Conservation (phyloP, 2,329 filamentous ascomycete genomes). For the Cadophora sp. region DNA sequence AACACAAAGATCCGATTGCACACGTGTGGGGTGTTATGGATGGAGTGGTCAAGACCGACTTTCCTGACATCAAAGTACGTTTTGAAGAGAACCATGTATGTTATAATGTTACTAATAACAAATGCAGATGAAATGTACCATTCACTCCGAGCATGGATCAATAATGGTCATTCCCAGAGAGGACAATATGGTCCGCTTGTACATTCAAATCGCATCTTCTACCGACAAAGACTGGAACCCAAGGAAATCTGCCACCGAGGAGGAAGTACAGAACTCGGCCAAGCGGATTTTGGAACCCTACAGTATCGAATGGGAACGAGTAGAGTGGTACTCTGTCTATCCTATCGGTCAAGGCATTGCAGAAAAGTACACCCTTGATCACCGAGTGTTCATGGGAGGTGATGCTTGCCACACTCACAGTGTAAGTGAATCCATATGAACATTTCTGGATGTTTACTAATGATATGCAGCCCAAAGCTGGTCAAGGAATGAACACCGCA, state of each 20-base stretch:
- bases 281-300: conserved; percentile 72
- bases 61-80: conserved; percentile 77
- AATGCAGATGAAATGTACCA: conserved; percentile 73
- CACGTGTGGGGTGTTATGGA: conserved; percentile 82
- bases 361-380: conserved; percentile 69
- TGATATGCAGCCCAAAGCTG: conserved; percentile 71
- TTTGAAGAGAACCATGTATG: background rate
- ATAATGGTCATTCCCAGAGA: conserved; percentile 83
- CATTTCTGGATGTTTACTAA: conserved; percentile 60
- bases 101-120: conserved; percentile 54
- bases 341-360: conserved; percentile 78
- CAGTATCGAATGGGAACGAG: conserved; percentile 68
- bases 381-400: conserved; percentile 76
- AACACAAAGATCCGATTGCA: conserved; percentile 72
- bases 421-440: conserved; percentile 51
- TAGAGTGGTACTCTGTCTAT: conserved; percentile 80
- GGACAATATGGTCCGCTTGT: conserved; percentile 70
- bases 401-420: conserved; percentile 84
- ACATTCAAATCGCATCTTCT: conserved; percentile 71
- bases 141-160: conserved; percentile 76
- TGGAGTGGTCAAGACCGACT: conserved; percentile 73
- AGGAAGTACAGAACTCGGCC: conserved; percentile 69
- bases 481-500: conserved; percentile 82
- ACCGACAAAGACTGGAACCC: conserved; percentile 67
- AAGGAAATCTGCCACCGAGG: conserved; percentile 66